phyloP scores from a whole-genome alignment of 352 stramenopile species.

The Phytopythium aichiense region DNA sequence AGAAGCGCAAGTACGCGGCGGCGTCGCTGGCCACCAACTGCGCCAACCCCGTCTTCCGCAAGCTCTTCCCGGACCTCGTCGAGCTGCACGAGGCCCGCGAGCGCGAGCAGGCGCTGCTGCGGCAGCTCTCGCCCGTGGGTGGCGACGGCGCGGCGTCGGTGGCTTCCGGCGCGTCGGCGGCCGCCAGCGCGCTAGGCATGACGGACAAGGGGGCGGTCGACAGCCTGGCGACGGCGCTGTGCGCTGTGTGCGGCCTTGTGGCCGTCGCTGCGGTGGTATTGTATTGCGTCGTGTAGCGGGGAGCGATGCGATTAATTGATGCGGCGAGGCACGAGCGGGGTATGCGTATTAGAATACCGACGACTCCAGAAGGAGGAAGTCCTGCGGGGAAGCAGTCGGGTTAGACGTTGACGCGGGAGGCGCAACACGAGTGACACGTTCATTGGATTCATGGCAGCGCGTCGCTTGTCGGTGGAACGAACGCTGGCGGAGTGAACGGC shows the following conservation, averaged over 20 bases:
- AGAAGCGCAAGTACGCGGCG: constrained; percentile 81
- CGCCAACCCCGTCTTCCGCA: constrained; percentile 71
- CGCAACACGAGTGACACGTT: not conserved
- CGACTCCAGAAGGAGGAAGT: not conserved
- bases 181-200: not conserved
- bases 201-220: constrained; percentile 24
- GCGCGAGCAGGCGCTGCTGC: constrained; percentile 36
- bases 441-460: not conserved
- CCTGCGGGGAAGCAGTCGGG: not conserved
- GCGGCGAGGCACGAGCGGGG: not conserved
- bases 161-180: constrained; percentile 3
- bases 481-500: constrained; percentile 26
- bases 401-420: not conserved
- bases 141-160: constrained; percentile 6
- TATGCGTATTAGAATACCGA: constrained; percentile 1
- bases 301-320: not conserved
- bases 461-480: constrained; percentile 12
- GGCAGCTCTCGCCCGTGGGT: constrained; percentile 18
- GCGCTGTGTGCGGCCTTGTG: constrained; percentile 19
- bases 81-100: constrained; percentile 59
- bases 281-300: constrained; percentile 3
- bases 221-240: constrained; percentile 36
- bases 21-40: constrained; percentile 83
- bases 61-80: constrained; percentile 89
- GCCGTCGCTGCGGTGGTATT: constrained; percentile 1